Evolutionary conservation across 2,329 filamentous ascomycete species (phyloP).

Genomic region (Penicillium sp.): DNA sequence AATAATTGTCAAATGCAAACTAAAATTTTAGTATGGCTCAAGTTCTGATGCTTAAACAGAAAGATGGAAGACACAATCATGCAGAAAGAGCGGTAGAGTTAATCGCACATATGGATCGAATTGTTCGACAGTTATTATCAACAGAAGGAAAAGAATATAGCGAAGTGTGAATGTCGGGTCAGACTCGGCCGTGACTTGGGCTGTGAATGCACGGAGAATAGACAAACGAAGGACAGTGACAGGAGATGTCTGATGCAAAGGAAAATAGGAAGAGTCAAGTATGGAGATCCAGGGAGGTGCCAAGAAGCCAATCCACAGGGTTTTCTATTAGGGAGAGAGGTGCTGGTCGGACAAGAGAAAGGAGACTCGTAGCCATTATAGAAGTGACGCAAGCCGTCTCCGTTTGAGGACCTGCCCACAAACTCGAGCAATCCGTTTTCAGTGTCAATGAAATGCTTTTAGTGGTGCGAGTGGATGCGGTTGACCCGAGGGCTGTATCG

Average conservation of each 20-base stretch:
- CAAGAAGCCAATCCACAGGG: not conserved
- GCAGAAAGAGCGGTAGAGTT: conserved; percentile 8
- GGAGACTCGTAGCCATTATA: conserved; percentile 22
- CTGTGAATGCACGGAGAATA: conserved; percentile 2
- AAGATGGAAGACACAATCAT: conserved; percentile 10
- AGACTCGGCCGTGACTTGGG: conserved; percentile 10
- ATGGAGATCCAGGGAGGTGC: conserved; percentile 1
- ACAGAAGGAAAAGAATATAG: conserved; percentile 12
- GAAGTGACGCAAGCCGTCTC: conserved; percentile 17
- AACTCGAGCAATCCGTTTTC: conserved; percentile 20
- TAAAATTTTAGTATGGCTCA: conserved; percentile 12
- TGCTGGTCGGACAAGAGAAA: conserved; percentile 13
- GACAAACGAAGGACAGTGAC: conserved; percentile 10
- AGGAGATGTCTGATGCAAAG: conserved; percentile 9
- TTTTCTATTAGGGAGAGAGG: conserved; percentile 1
- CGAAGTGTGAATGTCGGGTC: conserved; percentile 4
- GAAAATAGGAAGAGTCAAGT: conserved; percentile 4
- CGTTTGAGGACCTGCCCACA: conserved; percentile 25
- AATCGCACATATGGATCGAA: conserved; percentile 10
- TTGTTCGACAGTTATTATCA: conserved; percentile 16
- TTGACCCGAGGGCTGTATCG: conserved; percentile 39
- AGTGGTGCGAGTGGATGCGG: conserved; percentile 37
- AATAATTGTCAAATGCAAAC: conserved; percentile 4
- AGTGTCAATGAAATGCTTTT: conserved; percentile 8
- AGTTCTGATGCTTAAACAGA: conserved; percentile 14